These are phyloP conservation scores for Fusarium nurragi DNA, from an alignment of 2,329 filamentous ascomycete genomes.

Conservation along the genomic window DNA sequence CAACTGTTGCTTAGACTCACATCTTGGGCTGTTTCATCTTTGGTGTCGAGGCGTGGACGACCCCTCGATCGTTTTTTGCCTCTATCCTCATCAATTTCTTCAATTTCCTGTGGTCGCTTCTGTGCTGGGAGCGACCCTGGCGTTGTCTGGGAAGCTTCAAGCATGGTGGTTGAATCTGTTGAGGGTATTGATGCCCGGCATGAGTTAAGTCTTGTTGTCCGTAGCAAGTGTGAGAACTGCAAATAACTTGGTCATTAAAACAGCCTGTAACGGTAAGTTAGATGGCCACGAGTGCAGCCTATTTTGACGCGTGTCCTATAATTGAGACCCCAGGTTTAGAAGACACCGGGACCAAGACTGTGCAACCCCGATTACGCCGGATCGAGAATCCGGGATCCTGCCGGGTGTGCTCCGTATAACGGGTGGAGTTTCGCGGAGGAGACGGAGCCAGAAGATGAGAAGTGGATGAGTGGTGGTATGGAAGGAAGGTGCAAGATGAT, in stretches of 20 bases:
- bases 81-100: slow-evolving; percentile 51
- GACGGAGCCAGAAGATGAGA: slow-evolving; percentile 15
- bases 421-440: slow-evolving; percentile 13
- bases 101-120: slow-evolving; percentile 41
- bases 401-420: slow-evolving; percentile 14
- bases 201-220: not conserved
- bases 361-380: slow-evolving; percentile 3
- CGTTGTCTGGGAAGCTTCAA: slow-evolving; percentile 7
- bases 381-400: not conserved
- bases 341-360: not conserved
- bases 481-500: slow-evolving; percentile 5
- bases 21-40: slow-evolving; percentile 80
- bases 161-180: slow-evolving; percentile 2
- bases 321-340: not conserved
- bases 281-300: not conserved
- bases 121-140: slow-evolving; percentile 7
- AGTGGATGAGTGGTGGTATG: not conserved
- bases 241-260: not conserved
- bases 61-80: slow-evolving; percentile 73
- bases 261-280: not conserved
- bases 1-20: slow-evolving; percentile 59
- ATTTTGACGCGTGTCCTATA: not conserved
- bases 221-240: not conserved
- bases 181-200: not conserved
- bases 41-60: slow-evolving; percentile 77